Evolutionary conservation across 2,329 filamentous ascomycete species (phyloP).

Genomic region (Arthrobotrys pseudoclavata): DNA sequence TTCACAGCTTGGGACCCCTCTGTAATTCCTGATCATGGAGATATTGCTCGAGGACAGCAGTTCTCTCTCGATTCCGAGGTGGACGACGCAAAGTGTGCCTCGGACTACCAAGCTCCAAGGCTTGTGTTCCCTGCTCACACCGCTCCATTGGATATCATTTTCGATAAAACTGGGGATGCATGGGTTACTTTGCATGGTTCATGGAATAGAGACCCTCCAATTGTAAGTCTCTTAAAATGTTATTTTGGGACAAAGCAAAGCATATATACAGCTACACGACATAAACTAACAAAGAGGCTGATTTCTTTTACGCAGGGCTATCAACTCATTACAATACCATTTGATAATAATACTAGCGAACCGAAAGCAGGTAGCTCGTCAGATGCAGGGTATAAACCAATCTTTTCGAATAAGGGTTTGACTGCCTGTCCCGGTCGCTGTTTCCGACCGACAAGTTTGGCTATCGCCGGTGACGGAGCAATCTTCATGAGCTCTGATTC

Average conservation of each 20-base stretch:
- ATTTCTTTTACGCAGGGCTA: constrained; percentile 35
- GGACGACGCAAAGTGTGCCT: constrained; percentile 69
- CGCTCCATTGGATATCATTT: constrained; percentile 79
- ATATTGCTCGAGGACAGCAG: constrained; percentile 69
- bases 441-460: constrained; percentile 47
- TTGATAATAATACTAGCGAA: constrained; percentile 20
- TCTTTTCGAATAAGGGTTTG: constrained; percentile 37
- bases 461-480: background rate
- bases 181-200: constrained; percentile 81
- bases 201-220: constrained; percentile 69
- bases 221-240: constrained; percentile 29
- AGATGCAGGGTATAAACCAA: constrained; percentile 18
- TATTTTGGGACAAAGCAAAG: background rate
- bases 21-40: constrained; percentile 67
- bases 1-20: constrained; percentile 75
- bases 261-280: background rate
- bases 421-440: constrained; percentile 32
- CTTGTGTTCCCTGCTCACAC: constrained; percentile 77
- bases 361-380: constrained; percentile 28
- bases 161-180: constrained; percentile 71
- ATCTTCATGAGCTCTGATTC: constrained; percentile 51
- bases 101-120: constrained; percentile 68
- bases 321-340: constrained; percentile 42
- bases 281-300: background rate
- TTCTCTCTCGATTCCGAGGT: constrained; percentile 68